Evolutionary conservation across 441 rosid species (phyloP), one percentile per base, ranked within the genome.

Genomic region (Biscutella laevigata): DNA sequence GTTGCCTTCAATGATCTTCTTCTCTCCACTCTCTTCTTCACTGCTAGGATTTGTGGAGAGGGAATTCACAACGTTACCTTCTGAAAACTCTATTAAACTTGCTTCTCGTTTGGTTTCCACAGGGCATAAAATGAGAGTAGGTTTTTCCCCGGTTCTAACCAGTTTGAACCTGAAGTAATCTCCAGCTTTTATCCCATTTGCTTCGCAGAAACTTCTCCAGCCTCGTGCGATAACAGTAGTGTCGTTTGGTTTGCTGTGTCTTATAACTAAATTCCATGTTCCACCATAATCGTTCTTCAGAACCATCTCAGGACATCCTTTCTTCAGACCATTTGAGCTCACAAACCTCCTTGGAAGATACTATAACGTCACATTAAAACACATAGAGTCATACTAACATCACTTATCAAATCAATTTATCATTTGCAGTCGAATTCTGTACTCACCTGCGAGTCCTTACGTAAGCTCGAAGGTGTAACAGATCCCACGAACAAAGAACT

Each of bases 131-230:
- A 11, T 14, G 3, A 64, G 59, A 34, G 48, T 48, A 49, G 41
- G 54, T 9, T 12, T 36, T 35, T 1, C 15, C 28, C 28, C 28
- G 10, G 30, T 57, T 19, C 15, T 12, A 33, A 14, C 36, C 12
- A 65, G 58, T 57, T 65, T 65, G 42, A 57, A 57, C 53, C 17
- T 58, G 49, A 57, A 65, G 33, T 24, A 14, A 15, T 42, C 53
- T 57, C 41, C 4, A 34, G 19, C 59, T 35, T 50, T 57, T 4
- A 57, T 12, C 40, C 42, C 53, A 6, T 65, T 57, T 13, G 3
- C 47, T 16, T 20, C 6, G 40, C 63, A 57, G 46, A 57, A 65
- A 49, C 48, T 42, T 40, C 16, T 65, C 59, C 52, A 57, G 8
- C 69, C 69, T 26, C 7, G 39, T 32, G 29, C 0, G 24, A 65